Base-by-base conservation (phyloP, 805 yeast species). In the Kockiozyma suomiensis region DNA sequence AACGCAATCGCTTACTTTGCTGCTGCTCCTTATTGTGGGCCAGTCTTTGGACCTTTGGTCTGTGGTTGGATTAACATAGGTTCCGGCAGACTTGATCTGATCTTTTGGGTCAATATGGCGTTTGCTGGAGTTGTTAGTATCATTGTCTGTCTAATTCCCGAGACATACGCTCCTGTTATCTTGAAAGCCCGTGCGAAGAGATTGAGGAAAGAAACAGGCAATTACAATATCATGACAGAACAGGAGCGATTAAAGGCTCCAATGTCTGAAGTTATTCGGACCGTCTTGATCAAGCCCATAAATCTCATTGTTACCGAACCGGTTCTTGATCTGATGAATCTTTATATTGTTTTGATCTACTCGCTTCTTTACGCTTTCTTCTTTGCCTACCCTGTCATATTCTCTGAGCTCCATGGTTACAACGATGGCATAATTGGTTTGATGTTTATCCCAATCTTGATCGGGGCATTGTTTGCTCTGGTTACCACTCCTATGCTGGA, bases 351-450 rank as follows among this genome's bases (percentile, higher is more conserved):
- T 65, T 80, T 91, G 72, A 90, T 91, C 73, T 91, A 91, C 77
- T 86, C 97, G n/a, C 79, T 91, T 72, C 79, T 91, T 53, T 91
- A 91, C 70, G 97, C 96, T 12, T 91, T 91, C 79, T 91, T 91
- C 84, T 91, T 90, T 76, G 97, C 97, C 0, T 91, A 88, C 75
- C 97, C 97, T 3, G 96, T 87, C 54, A 89, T 91, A 54, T 91
- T 91, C 73, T 81, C 80, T 56, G 87, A 85, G 56, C 79, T 90
- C 55, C 88, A 91, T 70, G 90, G 85, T 50, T 90, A 79, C 74
- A 79, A 85, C 66, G 96, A 90, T 73, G 88, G 89, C 68, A 78
- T 79, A 54, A 84, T 88, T 66, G 97, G 97, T 37, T 76, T 91
- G 68, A 89, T 92, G 96, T 81, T 88, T 68, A 87, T 91, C 69